A percentile compares a stretch with the other conserved stretches of the same genome.
Conservation (phyloP, 2,329 filamentous ascomycete species). For the Pseudogymnoascus verrucosus region DNA sequence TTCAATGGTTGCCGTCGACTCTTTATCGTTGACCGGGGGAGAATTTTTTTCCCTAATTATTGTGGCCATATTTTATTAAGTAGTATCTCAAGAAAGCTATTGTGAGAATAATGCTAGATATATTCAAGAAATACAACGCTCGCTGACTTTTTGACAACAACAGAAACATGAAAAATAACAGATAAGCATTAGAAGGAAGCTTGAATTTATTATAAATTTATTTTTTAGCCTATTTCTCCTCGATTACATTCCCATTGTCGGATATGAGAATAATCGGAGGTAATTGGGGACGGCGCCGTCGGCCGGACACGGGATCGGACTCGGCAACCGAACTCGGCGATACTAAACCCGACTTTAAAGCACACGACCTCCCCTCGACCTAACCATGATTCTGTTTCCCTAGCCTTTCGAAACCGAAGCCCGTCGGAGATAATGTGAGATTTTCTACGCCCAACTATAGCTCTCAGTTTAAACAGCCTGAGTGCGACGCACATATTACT, state of each 20-base stretch:
- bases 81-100: neutral
- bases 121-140: neutral
- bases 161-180: neutral
- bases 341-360: constrained; percentile 6
- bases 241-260: neutral
- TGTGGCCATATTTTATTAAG: neutral
- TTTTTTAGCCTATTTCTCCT: neutral
- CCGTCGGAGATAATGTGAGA: constrained; percentile 1
- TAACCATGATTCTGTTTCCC: neutral
- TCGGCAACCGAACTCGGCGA: constrained; percentile 20
- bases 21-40: neutral
- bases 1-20: neutral
- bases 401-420: neutral
- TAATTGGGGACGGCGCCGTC: neutral
- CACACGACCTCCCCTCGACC: neutral
- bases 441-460: constrained; percentile 16
- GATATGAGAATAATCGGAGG: neutral
- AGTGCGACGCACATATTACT: neutral
- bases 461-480: neutral
- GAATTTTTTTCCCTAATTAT: neutral
- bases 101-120: neutral
- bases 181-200: neutral
- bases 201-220: neutral
- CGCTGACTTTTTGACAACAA: neutral
- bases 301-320: constrained; percentile 9